phyloP scores from a whole-genome alignment of 108 stramenopile species.

The Conticribra guillardii region DNA sequence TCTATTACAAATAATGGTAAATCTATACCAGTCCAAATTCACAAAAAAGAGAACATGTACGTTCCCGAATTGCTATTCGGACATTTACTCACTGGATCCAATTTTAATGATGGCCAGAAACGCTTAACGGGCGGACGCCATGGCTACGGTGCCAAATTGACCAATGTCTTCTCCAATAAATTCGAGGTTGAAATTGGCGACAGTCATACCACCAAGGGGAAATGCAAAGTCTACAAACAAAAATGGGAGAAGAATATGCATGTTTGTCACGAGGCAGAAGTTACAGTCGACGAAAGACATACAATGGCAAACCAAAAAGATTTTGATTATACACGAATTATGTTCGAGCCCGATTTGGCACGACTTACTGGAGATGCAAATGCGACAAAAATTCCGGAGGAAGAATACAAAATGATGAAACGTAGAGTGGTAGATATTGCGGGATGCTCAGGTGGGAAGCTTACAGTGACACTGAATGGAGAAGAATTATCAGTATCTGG shows the following conservation, averaged over 20 bases:
- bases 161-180: slow-evolving; percentile 85
- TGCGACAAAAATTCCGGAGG: slow-evolving; percentile 44
- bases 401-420: slow-evolving; percentile 83
- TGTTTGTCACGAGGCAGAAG: slow-evolving; percentile 50
- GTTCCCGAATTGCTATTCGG: slow-evolving; percentile 98
- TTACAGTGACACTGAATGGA: slow-evolving; percentile 72
- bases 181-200: slow-evolving; percentile 83
- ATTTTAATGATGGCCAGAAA: slow-evolving; percentile 97
- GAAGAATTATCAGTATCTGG: slow-evolving; percentile 30
- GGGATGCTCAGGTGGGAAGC: slow-evolving; percentile 76
- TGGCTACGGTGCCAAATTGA: slow-evolving; percentile 91
- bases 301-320: background rate
- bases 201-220: slow-evolving; percentile 27
- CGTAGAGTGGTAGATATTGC: slow-evolving; percentile 88
- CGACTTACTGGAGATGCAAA: slow-evolving; percentile 49
- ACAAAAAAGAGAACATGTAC: slow-evolving; percentile 76
- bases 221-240: slow-evolving; percentile 59
- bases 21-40: slow-evolving; percentile 63
- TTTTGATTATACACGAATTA: slow-evolving; percentile 67
- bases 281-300: slow-evolving; percentile 16
- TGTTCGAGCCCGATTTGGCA: slow-evolving; percentile 82
- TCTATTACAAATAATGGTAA: slow-evolving; percentile 86
- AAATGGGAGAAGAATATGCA: slow-evolving; percentile 85
- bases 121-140: slow-evolving; percentile 91
- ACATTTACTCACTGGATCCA: slow-evolving; percentile 95